Percentiles rank a stretch among this genome's conserved stretches.
Conservation (phyloP, 1,284 basidiomycete genomes). For the Ceratobasidium sp. region DNA sequence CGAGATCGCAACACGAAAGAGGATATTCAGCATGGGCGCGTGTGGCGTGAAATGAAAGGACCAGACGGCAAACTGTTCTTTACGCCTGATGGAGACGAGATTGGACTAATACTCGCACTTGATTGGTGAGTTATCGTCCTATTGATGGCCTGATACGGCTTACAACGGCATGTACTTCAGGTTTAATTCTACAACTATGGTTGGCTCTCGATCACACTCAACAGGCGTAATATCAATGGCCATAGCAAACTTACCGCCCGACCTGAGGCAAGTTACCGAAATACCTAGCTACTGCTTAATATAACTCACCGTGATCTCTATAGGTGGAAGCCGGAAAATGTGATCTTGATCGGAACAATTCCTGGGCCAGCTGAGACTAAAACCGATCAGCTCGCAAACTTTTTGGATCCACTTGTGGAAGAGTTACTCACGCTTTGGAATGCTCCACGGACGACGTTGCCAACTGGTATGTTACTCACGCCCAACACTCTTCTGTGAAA, state of each 20-base stretch:
- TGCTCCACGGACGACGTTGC: background rate
- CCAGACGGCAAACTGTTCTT: constrained; percentile 10
- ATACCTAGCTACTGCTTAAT: background rate
- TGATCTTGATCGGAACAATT: constrained; percentile 21
- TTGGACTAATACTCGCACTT: constrained; percentile 22
- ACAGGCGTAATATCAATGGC: constrained; percentile 12
- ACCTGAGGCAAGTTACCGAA: constrained; percentile 13
- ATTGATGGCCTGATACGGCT: background rate
- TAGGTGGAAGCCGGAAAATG: constrained; percentile 26
- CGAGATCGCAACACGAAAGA: constrained; percentile 10
- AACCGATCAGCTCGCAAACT: constrained; percentile 19
- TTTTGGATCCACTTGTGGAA: constrained; percentile 8
- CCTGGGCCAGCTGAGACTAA: constrained; percentile 28
- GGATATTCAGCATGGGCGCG: constrained; percentile 37
- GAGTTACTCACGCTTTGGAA: constrained; percentile 21
- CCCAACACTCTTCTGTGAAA: background rate
- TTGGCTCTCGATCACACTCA: constrained; percentile 2
- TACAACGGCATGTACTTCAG: background rate
- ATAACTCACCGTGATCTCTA: background rate
- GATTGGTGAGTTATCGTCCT: constrained; percentile 23
- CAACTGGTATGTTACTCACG: background rate
- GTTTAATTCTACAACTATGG: constrained; percentile 25
- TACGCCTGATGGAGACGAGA: constrained; percentile 14
- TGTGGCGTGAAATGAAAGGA: constrained; percentile 15
- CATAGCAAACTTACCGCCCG: constrained; percentile 30